Conservation (phyloP, 257 asterid genomes). For the Lithospermum erythrorhizon region DNA sequence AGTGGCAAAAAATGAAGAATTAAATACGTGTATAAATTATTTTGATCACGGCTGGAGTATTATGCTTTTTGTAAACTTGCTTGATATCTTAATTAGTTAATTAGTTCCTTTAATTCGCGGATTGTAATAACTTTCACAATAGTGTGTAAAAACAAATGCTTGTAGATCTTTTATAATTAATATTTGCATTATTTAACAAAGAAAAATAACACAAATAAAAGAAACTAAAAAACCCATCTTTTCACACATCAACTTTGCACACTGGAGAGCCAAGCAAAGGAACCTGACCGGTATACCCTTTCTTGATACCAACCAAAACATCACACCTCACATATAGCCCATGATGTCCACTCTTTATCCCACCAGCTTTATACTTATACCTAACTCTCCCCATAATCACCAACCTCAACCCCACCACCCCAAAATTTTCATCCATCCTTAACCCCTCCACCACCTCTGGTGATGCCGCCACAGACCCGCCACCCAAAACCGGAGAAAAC, state of each 20-base stretch:
- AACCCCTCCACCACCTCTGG: conserved; percentile 34
- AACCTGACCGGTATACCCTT: conserved; percentile 35
- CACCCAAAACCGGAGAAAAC: conserved; percentile 49
- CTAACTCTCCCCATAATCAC: conserved; percentile 37
- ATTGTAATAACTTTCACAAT: too few relatives aligned
- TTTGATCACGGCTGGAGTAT: too few relatives aligned
- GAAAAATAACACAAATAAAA: too few relatives aligned
- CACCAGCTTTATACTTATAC: conserved; percentile 40
- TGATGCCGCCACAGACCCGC: conserved; percentile 34
- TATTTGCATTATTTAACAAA: too few relatives aligned
- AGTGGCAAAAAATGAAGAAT: too few relatives aligned
- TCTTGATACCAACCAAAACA: conserved; percentile 35
- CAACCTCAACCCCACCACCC: conserved; percentile 46
- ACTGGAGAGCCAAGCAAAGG: conserved; percentile 47
- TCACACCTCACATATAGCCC: conserved; percentile 42
- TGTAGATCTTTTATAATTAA: too few relatives aligned
- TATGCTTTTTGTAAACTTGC: too few relatives aligned
- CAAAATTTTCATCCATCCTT: conserved; percentile 38
- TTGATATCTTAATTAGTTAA: too few relatives aligned
- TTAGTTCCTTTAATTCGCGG: too few relatives aligned
- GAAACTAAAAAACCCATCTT: neutral
- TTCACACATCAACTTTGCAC: conserved; percentile 14
- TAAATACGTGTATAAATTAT: too few relatives aligned
- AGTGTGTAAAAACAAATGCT: too few relatives aligned
- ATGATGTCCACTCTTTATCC: conserved; percentile 17